Conservation (phyloP, 371 early-diverging fungal species). For the Apophysomyces ossiformis region DNA sequence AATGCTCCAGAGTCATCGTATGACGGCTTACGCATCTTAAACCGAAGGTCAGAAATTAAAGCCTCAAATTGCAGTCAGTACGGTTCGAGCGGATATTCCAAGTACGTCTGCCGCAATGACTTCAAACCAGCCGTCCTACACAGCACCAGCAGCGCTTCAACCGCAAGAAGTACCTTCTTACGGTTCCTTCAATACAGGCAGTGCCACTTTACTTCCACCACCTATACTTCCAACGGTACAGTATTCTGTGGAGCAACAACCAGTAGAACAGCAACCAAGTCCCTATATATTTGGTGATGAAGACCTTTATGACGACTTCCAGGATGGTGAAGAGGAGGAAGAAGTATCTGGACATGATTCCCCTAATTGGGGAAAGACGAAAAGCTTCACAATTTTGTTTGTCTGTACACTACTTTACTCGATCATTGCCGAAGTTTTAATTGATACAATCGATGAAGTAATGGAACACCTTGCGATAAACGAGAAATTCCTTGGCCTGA, state of each 20-base stretch:
- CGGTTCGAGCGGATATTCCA: background rate
- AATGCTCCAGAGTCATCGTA: background rate
- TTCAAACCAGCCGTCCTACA: conserved; percentile 3
- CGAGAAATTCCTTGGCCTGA: conserved; percentile 91
- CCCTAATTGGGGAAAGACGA: conserved; percentile 90
- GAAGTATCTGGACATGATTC: conserved; percentile 86
- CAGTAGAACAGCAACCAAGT: conserved; percentile 9
- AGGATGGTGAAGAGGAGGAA: conserved; percentile 60
- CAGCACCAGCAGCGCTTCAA: conserved; percentile 8
- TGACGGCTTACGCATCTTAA: background rate
- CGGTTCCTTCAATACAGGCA: background rate
- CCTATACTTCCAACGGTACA: background rate
- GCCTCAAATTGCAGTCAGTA: background rate
- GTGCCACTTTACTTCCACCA: background rate
- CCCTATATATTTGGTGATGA: conserved; percentile 40
- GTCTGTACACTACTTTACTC: conserved; percentile 86
- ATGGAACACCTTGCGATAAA: conserved; percentile 67
- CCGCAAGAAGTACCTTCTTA: too few relatives aligned
- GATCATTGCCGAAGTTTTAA: conserved; percentile 86
- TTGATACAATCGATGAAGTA: conserved; percentile 78
- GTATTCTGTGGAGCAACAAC: background rate
- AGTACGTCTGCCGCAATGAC: background rate
- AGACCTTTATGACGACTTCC: conserved; percentile 29
- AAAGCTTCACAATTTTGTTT: conserved; percentile 81
- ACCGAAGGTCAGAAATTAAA: background rate